phyloP scores from a whole-genome alignment of 108 stramenopile genomes.

The Conticribra guillardii region DNA sequence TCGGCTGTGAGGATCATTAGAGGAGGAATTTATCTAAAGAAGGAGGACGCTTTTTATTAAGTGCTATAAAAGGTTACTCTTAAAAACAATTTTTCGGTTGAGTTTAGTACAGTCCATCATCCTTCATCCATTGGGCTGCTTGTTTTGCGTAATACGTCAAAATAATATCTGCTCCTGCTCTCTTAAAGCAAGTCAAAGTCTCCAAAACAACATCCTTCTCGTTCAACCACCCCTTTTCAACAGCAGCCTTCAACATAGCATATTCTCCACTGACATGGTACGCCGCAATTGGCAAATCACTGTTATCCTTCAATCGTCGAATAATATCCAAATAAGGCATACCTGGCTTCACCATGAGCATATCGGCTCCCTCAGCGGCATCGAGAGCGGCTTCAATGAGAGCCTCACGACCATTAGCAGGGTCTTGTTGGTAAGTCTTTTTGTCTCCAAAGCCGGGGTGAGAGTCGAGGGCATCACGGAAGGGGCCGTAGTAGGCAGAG shows the following conservation, averaged over 20 bases:
- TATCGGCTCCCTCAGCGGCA: constrained; percentile 98
- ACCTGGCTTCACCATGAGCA: constrained; percentile 99
- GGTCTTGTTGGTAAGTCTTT: constrained; percentile 99
- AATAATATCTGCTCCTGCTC: constrained; percentile 98
- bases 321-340: constrained; percentile 99
- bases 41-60: too few species aligned
- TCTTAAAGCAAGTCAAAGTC: constrained; percentile 96
- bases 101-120: constrained; percentile 83
- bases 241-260: constrained; percentile 99
- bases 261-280: constrained; percentile 99
- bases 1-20: too few species aligned
- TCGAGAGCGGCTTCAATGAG: constrained; percentile 95
- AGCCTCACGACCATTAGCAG: constrained; percentile 96
- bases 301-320: constrained; percentile 88
- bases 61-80: too few species aligned
- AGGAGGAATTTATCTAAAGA: too few species aligned
- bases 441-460: constrained; percentile 96
- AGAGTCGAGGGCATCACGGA: constrained; percentile 98
- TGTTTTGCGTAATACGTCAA: constrained; percentile 98
- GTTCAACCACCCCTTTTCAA: constrained; percentile 95
- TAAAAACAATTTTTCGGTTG: too few species aligned
- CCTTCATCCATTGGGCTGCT: constrained; percentile 93
- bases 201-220: constrained; percentile 96
- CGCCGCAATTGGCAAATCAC: constrained; percentile 93
- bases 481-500: constrained; percentile 99